phyloP scores from a whole-genome alignment of 257 asterid species.

The Avicennia marina region DNA sequence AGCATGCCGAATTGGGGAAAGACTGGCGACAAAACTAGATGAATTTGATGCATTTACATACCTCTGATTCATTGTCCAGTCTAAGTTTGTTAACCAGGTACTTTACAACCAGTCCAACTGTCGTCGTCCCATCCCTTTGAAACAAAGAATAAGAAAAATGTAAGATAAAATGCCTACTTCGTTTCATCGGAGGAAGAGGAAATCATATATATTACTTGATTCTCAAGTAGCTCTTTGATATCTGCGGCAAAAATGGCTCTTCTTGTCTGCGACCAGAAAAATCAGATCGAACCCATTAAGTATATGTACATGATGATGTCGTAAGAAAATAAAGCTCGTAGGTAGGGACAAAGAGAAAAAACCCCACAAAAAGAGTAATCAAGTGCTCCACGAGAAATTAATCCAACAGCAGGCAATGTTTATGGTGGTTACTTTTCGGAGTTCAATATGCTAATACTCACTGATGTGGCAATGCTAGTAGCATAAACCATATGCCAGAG shows the following conservation, averaged over 20 bases:
- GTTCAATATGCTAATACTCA: slow-evolving; percentile 28
- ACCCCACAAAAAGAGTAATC: not conserved
- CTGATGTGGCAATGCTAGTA: slow-evolving; percentile 74
- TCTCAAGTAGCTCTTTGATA: slow-evolving; percentile 87
- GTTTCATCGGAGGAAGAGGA: not conserved
- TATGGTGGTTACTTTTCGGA: not conserved
- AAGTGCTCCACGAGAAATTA: not conserved
- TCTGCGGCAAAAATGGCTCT: slow-evolving; percentile 84
- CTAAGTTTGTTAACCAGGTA: slow-evolving; percentile 82
- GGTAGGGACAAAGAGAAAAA: slow-evolving; percentile 8
- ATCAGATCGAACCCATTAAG: slow-evolving; percentile 7
- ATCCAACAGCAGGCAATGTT: not conserved
- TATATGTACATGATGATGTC: slow-evolving; percentile 17
- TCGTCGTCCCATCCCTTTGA: slow-evolving; percentile 83
- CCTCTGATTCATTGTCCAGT: slow-evolving; percentile 91
- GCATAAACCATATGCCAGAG: slow-evolving; percentile 86
- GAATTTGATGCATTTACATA: slow-evolving; percentile 18
- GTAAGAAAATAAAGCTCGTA: not conserved
- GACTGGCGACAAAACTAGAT: too few species aligned
- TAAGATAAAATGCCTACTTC: not conserved
- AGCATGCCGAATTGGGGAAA: too few species aligned
- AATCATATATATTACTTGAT: slow-evolving; percentile 52
- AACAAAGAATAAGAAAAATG: not conserved
- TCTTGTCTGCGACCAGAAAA: slow-evolving; percentile 46
- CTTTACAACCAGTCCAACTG: slow-evolving; percentile 71